Conservation (phyloP, 306 rosid species). For the Arachis stenosperma region DNA sequence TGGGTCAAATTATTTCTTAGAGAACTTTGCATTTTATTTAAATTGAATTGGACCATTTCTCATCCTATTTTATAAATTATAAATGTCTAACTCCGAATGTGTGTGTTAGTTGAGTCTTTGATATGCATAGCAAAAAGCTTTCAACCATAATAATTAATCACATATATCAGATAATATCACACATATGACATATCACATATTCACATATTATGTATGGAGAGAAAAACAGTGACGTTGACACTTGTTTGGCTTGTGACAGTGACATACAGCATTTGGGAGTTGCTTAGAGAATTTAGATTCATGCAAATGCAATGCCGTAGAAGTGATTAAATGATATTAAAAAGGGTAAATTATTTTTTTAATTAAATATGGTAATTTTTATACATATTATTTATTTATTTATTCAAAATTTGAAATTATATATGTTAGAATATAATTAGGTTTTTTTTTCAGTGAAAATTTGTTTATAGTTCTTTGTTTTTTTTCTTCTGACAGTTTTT, state of each 20-base stretch:
- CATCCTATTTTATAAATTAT: neutral
- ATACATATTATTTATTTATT: no score
- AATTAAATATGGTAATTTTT: no score
- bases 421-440: no score
- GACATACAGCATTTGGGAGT: neutral
- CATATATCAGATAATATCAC: no score
- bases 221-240: neutral
- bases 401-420: no score
- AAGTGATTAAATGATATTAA: constrained; percentile 35
- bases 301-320: neutral
- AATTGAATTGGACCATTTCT: neutral
- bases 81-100: neutral
- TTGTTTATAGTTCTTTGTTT: no score
- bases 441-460: no score
- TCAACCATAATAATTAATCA: neutral
- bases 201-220: no score
- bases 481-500: no score
- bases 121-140: neutral
- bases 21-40: neutral
- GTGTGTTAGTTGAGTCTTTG: neutral
- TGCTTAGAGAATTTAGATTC: neutral
- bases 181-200: no score
- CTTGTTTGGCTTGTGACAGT: neutral
- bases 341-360: no score
- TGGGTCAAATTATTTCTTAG: neutral